Evolutionary conservation across 2,329 filamentous ascomycete genomes (phyloP).

Genomic region (Apiospora koreana): DNA sequence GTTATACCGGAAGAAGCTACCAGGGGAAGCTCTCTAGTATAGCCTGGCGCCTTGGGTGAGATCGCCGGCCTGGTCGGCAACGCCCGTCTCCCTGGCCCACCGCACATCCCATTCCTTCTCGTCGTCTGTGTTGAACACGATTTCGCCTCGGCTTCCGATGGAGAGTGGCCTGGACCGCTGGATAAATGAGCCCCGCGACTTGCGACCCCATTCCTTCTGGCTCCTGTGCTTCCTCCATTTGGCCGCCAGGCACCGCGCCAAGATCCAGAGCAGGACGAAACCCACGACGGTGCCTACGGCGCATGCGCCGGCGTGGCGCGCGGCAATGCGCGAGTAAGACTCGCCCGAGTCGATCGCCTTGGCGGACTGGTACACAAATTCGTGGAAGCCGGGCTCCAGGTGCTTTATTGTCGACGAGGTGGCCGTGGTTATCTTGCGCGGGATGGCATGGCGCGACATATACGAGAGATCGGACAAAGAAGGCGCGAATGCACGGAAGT

Average conservation of each 20-base stretch:
- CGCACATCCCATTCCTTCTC: constrained; percentile 13
- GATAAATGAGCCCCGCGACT: constrained; percentile 5
- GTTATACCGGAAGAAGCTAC: not conserved
- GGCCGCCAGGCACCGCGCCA: constrained; percentile 5
- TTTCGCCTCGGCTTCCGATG: not conserved
- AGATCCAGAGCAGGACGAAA: not conserved
- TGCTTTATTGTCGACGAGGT: constrained; percentile 6
- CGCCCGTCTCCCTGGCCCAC: constrained; percentile 8
- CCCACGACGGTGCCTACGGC: not conserved
- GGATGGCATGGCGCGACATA: constrained; percentile 11
- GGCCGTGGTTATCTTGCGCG: not conserved
- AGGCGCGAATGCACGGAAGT: constrained; percentile 7
- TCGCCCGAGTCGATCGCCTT: constrained; percentile 10
- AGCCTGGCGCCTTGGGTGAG: not conserved
- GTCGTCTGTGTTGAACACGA: not conserved
- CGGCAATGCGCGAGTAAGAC: constrained; percentile 3
- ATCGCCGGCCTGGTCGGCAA: not conserved
- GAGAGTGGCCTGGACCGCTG: constrained; percentile 7
- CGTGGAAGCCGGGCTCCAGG: constrained; percentile 9
- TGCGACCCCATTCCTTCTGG: constrained; percentile 12
- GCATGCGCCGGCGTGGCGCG: constrained; percentile 7
- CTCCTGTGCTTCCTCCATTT: constrained; percentile 5
- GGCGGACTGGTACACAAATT: constrained; percentile 9
- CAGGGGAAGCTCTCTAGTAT: not conserved
- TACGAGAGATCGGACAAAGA: constrained; percentile 11